phyloP scores from a whole-genome alignment of 768 basidiomycete species.

The Russula abietina region DNA sequence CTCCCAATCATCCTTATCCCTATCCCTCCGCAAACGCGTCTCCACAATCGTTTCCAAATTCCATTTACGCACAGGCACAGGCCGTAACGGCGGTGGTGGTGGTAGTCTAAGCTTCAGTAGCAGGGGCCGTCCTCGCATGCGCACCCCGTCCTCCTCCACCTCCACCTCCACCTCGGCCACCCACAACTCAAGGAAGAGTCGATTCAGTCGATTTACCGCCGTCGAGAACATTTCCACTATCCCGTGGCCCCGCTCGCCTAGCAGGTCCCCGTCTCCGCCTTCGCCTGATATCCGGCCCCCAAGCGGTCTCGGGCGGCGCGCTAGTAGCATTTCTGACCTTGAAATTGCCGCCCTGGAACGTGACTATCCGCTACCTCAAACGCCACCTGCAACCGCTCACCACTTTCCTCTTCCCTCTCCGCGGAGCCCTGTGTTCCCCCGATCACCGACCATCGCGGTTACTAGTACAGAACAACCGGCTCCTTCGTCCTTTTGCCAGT shows the following conservation, averaged over 20 bases:
- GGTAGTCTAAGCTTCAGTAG: not conserved
- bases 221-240: not conserved
- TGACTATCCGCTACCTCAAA: not conserved
- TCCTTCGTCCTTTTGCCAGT: not conserved
- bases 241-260: slow-evolving; percentile 15
- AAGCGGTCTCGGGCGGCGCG: slow-evolving; percentile 25
- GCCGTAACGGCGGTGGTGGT: no score
- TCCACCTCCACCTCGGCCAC: not conserved
- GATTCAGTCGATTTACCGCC: no score
- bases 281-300: slow-evolving; percentile 26
- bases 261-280: slow-evolving; percentile 23
- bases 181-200: not conserved
- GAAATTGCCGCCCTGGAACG: not conserved
- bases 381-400: not conserved
- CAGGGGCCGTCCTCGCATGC: not conserved
- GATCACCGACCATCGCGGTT: not conserved
- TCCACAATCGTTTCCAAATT: not conserved
- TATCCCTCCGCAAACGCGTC: slow-evolving; percentile 2
- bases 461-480: not conserved
- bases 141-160: not conserved
- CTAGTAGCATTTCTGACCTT: slow-evolving; percentile 19
- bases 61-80: not conserved
- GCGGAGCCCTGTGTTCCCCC: not conserved
- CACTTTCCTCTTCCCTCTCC: not conserved
- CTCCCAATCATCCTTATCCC: slow-evolving; percentile 4